Conservation (phyloP, 2,329 filamentous ascomycete genomes). For the Sporothrix curviconia region DNA sequence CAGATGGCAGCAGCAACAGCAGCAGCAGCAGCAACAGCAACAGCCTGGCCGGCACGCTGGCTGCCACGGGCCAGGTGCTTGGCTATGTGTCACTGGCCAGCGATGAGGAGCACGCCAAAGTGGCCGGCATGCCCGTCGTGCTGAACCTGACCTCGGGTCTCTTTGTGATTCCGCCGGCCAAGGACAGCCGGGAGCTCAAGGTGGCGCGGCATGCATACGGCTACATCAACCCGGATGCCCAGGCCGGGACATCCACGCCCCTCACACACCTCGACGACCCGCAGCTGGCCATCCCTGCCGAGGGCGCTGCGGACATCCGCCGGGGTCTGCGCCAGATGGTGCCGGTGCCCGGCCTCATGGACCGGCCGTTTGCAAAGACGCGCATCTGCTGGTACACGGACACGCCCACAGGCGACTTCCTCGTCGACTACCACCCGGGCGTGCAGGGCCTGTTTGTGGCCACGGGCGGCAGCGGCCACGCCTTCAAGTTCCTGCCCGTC, state of each 20-base stretch:
- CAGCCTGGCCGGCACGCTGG: constrained; percentile 57
- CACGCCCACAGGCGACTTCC: constrained; percentile 64
- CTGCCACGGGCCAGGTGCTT: constrained; percentile 76
- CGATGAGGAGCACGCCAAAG: constrained; percentile 57
- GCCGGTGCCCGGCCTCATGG: constrained; percentile 47
- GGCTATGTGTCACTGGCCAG: constrained; percentile 67
- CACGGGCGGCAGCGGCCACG: constrained; percentile 59
- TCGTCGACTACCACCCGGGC: constrained; percentile 62
- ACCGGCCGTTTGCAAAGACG: constrained; percentile 54
- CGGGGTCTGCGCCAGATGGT: constrained; percentile 54
- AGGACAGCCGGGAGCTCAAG: constrained; percentile 51
- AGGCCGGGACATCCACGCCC: constrained; percentile 29
- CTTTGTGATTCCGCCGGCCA: constrained; percentile 65
- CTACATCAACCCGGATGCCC: constrained; percentile 47
- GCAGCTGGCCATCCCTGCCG: constrained; percentile 45
- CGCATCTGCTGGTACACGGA: constrained; percentile 72
- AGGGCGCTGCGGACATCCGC: constrained; percentile 57
- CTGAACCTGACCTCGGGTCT: constrained; percentile 65
- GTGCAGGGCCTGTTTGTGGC: constrained; percentile 54
- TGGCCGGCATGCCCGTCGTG: constrained; percentile 63
- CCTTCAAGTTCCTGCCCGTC: constrained; percentile 63
- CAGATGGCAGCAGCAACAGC: too few relatives aligned
- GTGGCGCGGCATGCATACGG: constrained; percentile 64
- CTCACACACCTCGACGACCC: constrained; percentile 44
- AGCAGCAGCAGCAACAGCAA: too few relatives aligned